Percentiles rank a stretch among this genome's conserved stretches.
Evolutionary conservation across 208 protist species (phyloP).

Genomic region (Trypanosoma avium): DNA sequence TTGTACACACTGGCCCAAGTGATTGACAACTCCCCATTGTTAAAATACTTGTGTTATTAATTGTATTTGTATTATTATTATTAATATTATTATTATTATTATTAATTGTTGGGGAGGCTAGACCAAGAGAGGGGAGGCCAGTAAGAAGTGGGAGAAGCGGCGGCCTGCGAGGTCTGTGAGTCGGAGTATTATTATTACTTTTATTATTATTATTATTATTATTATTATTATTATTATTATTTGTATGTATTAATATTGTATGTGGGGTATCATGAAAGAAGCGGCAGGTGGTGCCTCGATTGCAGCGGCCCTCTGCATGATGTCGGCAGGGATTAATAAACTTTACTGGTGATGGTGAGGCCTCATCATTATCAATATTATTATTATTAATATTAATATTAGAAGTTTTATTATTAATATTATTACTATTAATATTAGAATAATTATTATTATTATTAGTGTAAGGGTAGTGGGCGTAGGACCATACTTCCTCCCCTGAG

Average conservation of each 20-base stretch:
- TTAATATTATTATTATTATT: not conserved
- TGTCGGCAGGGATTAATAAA: constrained; percentile 50
- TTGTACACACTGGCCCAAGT: no score
- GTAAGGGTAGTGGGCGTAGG: constrained; percentile 26
- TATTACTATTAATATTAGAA: not conserved
- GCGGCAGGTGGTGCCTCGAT: constrained; percentile 55
- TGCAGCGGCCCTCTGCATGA: constrained; percentile 57
- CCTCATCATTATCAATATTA: not conserved
- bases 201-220: not conserved
- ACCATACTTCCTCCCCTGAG: constrained; percentile 9
- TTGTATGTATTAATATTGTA: constrained; percentile 30
- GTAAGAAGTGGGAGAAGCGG: no score
- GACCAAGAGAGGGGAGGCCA: no score
- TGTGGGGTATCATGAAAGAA: constrained; percentile 56
- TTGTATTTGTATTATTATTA: not conserved
- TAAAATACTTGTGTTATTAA: no score
- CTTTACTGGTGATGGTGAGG: no score
- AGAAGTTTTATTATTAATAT: not conserved
- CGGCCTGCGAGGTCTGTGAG: no score
- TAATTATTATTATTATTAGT: not conserved
- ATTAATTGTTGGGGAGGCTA: no score
- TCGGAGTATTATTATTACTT: not conserved
- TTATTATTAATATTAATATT: not conserved
- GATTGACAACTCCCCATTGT: no score
- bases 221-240: not conserved